Evolutionary conservation across 768 basidiomycete species (phyloP).

Genomic region (Agrocybe praecox): DNA sequence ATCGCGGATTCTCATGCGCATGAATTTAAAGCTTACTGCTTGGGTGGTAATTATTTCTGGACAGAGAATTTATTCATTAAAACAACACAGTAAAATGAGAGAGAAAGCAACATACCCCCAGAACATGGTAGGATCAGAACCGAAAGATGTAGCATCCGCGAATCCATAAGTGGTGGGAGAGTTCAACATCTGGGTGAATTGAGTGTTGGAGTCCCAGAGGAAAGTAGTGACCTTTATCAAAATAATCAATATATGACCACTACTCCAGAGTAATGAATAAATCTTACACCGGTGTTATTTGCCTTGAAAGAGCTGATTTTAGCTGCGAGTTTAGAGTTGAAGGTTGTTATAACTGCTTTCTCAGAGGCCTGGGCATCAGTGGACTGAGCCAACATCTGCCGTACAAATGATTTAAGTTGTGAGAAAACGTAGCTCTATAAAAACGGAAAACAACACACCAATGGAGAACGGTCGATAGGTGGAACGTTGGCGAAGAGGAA

Average conservation of each 20-base stretch:
- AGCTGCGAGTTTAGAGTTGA: slow-evolving; percentile 50
- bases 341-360: slow-evolving; percentile 49
- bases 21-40: slow-evolving; percentile 37
- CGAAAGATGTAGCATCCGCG: slow-evolving; percentile 51
- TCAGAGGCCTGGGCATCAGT: slow-evolving; percentile 40
- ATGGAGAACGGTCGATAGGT: slow-evolving; percentile 42
- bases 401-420: background rate
- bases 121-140: slow-evolving; percentile 44
- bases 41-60: slow-evolving; percentile 57
- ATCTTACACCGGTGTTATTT: slow-evolving; percentile 46
- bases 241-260: background rate
- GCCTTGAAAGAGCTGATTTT: slow-evolving; percentile 43
- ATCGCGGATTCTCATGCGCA: background rate
- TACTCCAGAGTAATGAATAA: background rate
- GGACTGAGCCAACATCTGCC: slow-evolving; percentile 50
- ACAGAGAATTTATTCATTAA: background rate
- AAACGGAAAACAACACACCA: slow-evolving; percentile 29
- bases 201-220: slow-evolving; percentile 51
- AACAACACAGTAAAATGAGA: background rate
- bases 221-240: slow-evolving; percentile 43
- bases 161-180: slow-evolving; percentile 54
- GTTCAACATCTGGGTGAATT: slow-evolving; percentile 52
- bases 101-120: slow-evolving; percentile 45
- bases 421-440: background rate
- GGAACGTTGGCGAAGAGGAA: slow-evolving; percentile 53